Base-by-base conservation (phyloP, 2,329 filamentous ascomycete genomes). In the Aspergillus floridensis region DNA sequence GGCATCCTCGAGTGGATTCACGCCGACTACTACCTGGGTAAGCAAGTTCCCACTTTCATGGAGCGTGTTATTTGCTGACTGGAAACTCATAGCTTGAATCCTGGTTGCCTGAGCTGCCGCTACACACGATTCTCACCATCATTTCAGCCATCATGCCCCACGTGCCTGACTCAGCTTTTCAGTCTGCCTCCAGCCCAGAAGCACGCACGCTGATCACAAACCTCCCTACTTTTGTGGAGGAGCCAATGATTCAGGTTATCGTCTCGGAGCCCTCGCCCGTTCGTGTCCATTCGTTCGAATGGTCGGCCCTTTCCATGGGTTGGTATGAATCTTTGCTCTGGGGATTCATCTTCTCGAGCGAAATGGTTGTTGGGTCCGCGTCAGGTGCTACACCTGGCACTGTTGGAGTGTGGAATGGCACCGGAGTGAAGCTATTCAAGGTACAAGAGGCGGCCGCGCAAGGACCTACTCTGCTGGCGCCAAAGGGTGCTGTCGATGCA, bases 271-370 rank as follows among this genome's bases (percentile, higher is more conserved):
- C 90, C 0, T 87, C 87, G 1, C 82, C 89, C 0, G 83, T 91
- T 55, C 85, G 90, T 32, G 88, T 95, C 16, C 93, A 97, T 71
- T 88, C 91, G 14, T 98, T 98, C 70, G 92, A 96, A 77, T 98
- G 93, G 93, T 93, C 92, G 3, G 88, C 91, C 0, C 81, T 96
- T 35, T 90, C 91, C 0, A 82, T 98, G 53, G 93, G 93, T 52
- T 98, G 95, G 95, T 97, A 98, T 74, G 92, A 97, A 75, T 93
- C 91, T 5, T 81, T 98, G 12, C 82, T 99, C 10, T 99, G 95
- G 95, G 88, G 92, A 16, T 91, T 97, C 67, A 87, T 97, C 56
- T 98, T 97, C 73, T 88, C 90, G 29, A 88, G 88, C 68, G 95
- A 99, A 78, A 91, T 96, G 87, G 87, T 92, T 59, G 77, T 79